These are phyloP conservation scores for Moesziomyces globuligerus DNA, from an alignment of 1,284 basidiomycete genomes.

Conservation along the genomic window DNA sequence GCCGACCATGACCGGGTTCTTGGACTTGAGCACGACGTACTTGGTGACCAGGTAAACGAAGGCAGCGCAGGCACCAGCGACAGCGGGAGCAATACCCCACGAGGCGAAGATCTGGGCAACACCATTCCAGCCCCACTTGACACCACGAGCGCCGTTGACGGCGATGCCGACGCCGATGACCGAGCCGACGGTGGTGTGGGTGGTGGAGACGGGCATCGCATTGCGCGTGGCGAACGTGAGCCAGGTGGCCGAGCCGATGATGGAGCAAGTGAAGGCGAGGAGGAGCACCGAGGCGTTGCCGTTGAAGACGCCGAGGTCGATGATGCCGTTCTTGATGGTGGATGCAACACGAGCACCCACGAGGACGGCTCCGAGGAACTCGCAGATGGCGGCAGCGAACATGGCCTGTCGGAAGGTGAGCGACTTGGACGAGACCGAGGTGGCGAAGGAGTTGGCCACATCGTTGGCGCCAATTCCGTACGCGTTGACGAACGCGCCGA, in stretches of 20 bases:
- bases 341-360: conserved; percentile 44
- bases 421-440: conserved; percentile 45
- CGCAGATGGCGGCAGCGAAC: conserved; percentile 37
- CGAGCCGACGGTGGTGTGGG: conserved; percentile 47
- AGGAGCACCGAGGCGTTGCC: conserved; percentile 35
- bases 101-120: conserved; percentile 45
- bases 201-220: conserved; percentile 50
- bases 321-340: conserved; percentile 53
- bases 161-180: conserved; percentile 51
- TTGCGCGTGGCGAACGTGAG: conserved; percentile 43
- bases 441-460: conserved; percentile 55
- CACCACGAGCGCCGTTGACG: conserved; percentile 20
- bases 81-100: conserved; percentile 47
- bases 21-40: conserved; percentile 31
- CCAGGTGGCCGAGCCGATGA: conserved; percentile 43
- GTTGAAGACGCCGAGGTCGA: conserved; percentile 37
- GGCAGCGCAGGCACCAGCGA: conserved; percentile 36
- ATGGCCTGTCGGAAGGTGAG: conserved; percentile 46
- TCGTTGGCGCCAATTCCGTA: conserved; percentile 54
- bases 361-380: conserved; percentile 50
- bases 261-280: conserved; percentile 50
- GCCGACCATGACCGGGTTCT: conserved; percentile 36
- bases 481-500: conserved; percentile 41
- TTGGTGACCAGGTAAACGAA: conserved; percentile 47
- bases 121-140: conserved; percentile 50